Conservation (phyloP, 176 grass and related monocot species). For the Cenchrus americanus region DNA sequence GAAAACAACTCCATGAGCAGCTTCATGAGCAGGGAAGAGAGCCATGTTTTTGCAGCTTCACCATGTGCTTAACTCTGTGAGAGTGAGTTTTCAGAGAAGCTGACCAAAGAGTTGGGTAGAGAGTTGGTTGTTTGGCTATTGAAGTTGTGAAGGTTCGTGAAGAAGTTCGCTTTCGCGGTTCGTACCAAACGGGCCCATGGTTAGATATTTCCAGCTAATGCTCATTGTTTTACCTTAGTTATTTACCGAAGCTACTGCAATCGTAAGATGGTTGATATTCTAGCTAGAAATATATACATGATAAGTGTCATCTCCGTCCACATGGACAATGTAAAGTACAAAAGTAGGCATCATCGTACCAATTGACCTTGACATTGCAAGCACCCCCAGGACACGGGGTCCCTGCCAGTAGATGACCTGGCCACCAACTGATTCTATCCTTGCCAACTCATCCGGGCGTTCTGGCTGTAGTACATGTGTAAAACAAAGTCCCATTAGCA, state of each 20-base stretch:
- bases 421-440: slow-evolving; percentile 81
- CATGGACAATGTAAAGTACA: background rate
- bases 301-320: background rate
- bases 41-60: no score
- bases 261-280: background rate
- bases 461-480: slow-evolving; percentile 66
- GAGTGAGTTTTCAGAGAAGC: no score
- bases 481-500: slow-evolving; percentile 33
- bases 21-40: no score
- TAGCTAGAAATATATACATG: background rate
- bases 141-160: no score
- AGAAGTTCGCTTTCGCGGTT: no score
- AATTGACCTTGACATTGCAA: slow-evolving; percentile 87
- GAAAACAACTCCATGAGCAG: no score
- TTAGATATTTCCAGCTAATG: no score
- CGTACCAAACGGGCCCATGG: no score
- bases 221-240: background rate
- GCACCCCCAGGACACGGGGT: slow-evolving; percentile 70
- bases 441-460: slow-evolving; percentile 75
- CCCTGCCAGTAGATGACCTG: slow-evolving; percentile 87
- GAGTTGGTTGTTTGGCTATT: no score
- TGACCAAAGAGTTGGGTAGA: no score
- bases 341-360: slow-evolving; percentile 45
- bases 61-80: no score
- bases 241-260: background rate